These are phyloP conservation scores for Amylocarpus encephaloides DNA, from an alignment of 2,329 filamentous ascomycete genomes.

Conservation along the genomic window DNA sequence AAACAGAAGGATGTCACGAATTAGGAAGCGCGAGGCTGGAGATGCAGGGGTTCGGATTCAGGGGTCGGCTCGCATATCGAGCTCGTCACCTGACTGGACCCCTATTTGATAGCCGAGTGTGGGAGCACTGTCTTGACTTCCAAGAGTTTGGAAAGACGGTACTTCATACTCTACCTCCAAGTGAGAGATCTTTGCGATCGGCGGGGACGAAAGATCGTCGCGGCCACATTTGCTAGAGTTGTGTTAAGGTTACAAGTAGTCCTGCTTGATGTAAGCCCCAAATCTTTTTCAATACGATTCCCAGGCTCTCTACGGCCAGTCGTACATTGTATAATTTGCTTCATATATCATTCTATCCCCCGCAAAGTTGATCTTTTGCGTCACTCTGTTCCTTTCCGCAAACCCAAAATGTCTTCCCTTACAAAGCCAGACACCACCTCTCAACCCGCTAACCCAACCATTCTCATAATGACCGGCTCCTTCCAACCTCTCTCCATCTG, in stretches of 20 bases:
- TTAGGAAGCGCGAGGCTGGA: not conserved
- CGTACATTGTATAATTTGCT: too few species aligned
- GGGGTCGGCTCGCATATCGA: not conserved
- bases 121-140: too few species aligned
- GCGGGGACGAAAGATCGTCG: not conserved
- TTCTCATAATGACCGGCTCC: constrained; percentile 5
- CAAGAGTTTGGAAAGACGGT: too few species aligned
- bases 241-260: too few species aligned
- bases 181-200: not conserved
- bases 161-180: too few species aligned
- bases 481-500: constrained; percentile 6
- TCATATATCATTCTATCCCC: not conserved
- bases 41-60: not conserved
- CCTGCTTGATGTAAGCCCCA: too few species aligned
- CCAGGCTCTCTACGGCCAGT: not conserved
- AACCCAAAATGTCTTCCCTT: too few species aligned
- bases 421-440: not conserved
- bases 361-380: too few species aligned
- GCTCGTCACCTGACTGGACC: not conserved
- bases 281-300: too few species aligned
- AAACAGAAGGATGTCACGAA: constrained; percentile 9
- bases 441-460: constrained; percentile 2
- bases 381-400: not conserved
- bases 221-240: too few species aligned
- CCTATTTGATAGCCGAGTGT: too few species aligned